Evolutionary conservation across 176 grass and related monocot species (phyloP), one percentile per base, ranked within the genome.

Genomic region (Triticum monococcum): DNA sequence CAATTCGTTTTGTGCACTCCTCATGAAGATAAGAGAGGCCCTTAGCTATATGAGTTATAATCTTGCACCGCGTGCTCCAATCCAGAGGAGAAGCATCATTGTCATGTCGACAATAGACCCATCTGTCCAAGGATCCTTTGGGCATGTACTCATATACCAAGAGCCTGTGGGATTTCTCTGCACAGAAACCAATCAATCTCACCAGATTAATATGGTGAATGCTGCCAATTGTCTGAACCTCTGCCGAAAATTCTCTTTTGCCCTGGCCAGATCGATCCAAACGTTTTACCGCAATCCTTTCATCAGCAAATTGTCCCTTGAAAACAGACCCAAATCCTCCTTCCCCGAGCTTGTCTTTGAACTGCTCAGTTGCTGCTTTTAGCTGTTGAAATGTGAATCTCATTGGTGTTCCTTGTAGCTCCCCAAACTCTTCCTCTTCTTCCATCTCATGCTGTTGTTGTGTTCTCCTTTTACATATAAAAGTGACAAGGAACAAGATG

Each of bases 21-120:
- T 89, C 84, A 37, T 92, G 87, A 14, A 89, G 87, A 78, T 92
- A 92, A 5, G 64, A 87, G 0, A 92, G 72, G 3, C 77, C 91
- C 79, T 87, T 89, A 6, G 87, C 87, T 45, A 92, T 85, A 5
- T 85, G 23, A 20, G 56, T 50, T 3, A 89, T 85, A 30, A 57
- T 57, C 54, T 57, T 57, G 54, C 18, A 57, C 7, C 54, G 54
- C 7, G 6, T 57, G 54, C 54, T 22, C 54, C 54, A 57, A 22
- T 57, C 6, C 0, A 57, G 18, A 57, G 54, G 54, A 57, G 54
- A 2, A 1, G 54, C 0, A 57, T 57, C 54, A 57, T 57, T 57
- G 18, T 57, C 54, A 57, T 22, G 17, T 57, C 18, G 6, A 22
- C 18, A 22, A 22, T 57, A 22, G 54, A 57, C 8, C 18, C 54